Evolutionary conservation across 2,329 filamentous ascomycete genomes (phyloP).

Genomic region (Fusarium scirpi): DNA sequence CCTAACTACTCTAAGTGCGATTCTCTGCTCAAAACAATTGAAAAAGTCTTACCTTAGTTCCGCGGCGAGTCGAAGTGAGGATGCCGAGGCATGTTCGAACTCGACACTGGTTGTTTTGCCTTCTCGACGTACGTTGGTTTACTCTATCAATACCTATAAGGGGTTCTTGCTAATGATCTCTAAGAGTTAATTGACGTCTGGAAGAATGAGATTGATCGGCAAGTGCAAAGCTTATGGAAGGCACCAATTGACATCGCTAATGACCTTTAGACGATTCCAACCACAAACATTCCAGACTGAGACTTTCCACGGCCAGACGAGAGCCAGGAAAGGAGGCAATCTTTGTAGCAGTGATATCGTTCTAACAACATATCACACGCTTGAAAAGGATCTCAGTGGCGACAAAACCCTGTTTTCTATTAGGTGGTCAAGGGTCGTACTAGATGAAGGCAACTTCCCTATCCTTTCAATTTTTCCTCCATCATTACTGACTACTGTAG

Average conservation of each 20-base stretch:
- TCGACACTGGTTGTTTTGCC: background rate
- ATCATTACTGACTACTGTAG: background rate
- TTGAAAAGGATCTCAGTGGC: fast-evolving
- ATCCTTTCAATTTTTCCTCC: no score
- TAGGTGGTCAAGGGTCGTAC: background rate
- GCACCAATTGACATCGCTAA: no score
- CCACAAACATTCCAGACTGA: fast-evolving
- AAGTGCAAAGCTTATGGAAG: no score
- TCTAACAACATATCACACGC: background rate
- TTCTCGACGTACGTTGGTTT: background rate
- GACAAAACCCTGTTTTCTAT: fast-evolving
- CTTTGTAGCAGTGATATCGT: background rate
- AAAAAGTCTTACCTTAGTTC: no score
- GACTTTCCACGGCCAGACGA: background rate
- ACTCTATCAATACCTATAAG: no score
- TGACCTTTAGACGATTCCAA: background rate
- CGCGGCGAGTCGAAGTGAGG: no score
- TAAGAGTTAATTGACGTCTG: slow-evolving; percentile 20
- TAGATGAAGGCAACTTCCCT: background rate
- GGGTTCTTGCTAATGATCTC: no score
- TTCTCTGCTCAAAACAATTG: no score
- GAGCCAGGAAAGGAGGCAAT: fast-evolving
- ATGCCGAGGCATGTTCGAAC: fast-evolving
- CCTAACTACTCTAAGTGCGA: no score
- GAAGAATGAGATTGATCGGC: background rate